Evolutionary conservation across 2,329 filamentous ascomycete species (phyloP).

Genomic region (Sarocladium oryzae): DNA sequence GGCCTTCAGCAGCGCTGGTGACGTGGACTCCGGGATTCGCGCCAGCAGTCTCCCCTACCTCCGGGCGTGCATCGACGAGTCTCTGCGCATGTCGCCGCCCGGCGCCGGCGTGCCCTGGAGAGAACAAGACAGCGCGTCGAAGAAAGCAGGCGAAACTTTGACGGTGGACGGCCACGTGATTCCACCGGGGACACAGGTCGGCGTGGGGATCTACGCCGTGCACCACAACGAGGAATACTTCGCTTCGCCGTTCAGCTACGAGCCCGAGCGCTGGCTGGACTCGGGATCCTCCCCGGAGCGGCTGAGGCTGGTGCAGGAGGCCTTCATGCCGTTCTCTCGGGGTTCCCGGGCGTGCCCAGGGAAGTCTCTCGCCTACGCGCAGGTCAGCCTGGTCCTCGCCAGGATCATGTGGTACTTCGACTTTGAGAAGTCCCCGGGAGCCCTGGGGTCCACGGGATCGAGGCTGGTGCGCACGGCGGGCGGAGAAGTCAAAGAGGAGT

Average conservation of each 20-base stretch:
- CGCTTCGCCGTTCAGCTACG: not conserved
- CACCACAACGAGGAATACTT: slow-evolving; percentile 11
- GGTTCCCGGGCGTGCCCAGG: slow-evolving; percentile 10
- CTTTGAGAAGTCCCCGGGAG: not conserved
- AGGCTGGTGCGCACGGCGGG: slow-evolving; percentile 68
- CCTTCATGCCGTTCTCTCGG: slow-evolving; percentile 9
- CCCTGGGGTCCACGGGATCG: not conserved
- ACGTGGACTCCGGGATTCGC: slow-evolving; percentile 22
- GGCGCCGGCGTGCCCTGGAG: not conserved
- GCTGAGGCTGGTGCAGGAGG: not conserved
- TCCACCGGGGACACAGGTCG: slow-evolving; percentile 12
- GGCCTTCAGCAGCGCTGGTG: slow-evolving; percentile 21
- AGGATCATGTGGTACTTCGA: slow-evolving; percentile 10
- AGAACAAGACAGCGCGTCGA: not conserved
- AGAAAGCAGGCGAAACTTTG: not conserved
- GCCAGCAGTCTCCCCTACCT: slow-evolving; percentile 27
- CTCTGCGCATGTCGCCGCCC: slow-evolving; percentile 17
- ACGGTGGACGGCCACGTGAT: slow-evolving; percentile 10
- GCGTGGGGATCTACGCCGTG: slow-evolving; percentile 12
- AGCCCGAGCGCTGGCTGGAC: slow-evolving; percentile 1
- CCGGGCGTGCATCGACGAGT: slow-evolving; percentile 31
- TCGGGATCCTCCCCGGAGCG: not conserved
- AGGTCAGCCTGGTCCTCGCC: slow-evolving; percentile 8
- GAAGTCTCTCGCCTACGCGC: slow-evolving; percentile 11
- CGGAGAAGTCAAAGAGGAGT: slow-evolving; percentile 81